These are phyloP conservation scores for Rhododendron henanense DNA, from an alignment of 148 eudicot genomes.

Conservation along the genomic window DNA sequence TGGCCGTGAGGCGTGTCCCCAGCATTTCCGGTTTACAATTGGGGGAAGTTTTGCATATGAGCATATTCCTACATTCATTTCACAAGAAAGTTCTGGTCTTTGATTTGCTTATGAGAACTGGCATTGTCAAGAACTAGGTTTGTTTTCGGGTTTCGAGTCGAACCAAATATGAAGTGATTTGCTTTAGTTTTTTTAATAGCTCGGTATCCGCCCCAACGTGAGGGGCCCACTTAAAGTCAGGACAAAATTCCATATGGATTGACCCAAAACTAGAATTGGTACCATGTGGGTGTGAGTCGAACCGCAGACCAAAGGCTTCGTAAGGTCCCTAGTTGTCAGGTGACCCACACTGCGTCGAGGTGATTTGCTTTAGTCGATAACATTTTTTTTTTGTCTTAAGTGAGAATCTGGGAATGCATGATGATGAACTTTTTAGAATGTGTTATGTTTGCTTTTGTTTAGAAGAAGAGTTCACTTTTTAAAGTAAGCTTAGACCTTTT, in stretches of 20 bases:
- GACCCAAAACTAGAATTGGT: background rate
- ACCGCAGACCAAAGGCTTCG: background rate
- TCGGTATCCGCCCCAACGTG: background rate
- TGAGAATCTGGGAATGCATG: constrained; percentile 11
- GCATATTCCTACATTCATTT: background rate
- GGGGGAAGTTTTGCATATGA: background rate
- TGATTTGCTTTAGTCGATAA: background rate
- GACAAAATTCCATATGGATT: background rate
- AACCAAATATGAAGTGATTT: background rate
- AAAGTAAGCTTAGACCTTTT: constrained; percentile 13
- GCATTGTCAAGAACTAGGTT: background rate
- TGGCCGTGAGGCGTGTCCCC: too few species aligned
- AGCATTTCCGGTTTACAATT: too few species aligned
- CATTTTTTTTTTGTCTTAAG: constrained; percentile 8
- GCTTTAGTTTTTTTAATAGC: background rate
- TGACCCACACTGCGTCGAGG: background rate
- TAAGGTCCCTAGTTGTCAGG: background rate
- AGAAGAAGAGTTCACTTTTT: constrained; percentile 40
- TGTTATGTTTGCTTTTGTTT: constrained; percentile 39
- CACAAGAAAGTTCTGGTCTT: background rate
- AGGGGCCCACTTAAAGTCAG: background rate
- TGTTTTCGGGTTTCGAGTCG: background rate
- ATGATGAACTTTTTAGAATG: background rate
- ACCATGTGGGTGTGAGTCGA: background rate
- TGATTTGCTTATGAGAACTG: background rate